phyloP scores from a whole-genome alignment of 257 asterid genomes.

The Primulina tabacum region DNA sequence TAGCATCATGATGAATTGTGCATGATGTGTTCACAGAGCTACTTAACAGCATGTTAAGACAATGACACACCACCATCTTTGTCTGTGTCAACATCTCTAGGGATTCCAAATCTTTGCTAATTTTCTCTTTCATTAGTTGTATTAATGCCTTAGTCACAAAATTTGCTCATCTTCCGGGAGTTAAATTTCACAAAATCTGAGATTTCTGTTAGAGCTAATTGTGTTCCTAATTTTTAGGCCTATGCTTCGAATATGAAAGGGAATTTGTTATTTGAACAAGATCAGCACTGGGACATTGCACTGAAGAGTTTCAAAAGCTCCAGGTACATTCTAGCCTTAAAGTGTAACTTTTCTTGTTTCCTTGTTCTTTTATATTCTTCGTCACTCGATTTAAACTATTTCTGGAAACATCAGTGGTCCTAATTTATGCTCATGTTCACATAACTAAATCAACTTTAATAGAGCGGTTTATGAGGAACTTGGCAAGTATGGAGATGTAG shows the following conservation, averaged over 20 bases:
- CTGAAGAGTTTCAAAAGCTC: conserved; percentile 87
- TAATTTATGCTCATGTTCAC: conserved; percentile 20
- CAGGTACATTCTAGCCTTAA: conserved; percentile 47
- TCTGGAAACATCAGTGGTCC: conserved; percentile 8
- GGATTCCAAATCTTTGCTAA: background rate
- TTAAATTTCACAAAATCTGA: conserved; percentile 1
- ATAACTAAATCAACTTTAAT: conserved; percentile 25
- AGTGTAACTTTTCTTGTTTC: background rate
- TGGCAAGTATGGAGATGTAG: conserved; percentile 94
- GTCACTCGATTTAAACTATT: background rate
- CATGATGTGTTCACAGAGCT: background rate
- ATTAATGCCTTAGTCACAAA: background rate
- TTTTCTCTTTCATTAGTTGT: background rate
- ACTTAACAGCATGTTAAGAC: background rate
- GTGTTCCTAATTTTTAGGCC: conserved; percentile 53
- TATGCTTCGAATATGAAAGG: conserved; percentile 97
- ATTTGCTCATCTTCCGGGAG: conserved; percentile 3
- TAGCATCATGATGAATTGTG: too few relatives aligned
- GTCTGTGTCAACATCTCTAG: background rate
- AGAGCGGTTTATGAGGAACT: conserved; percentile 99
- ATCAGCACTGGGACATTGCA: conserved; percentile 88
- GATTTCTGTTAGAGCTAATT: conserved; percentile 21
- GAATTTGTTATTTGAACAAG: conserved; percentile 85
- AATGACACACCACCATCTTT: background rate
- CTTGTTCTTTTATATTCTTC: conserved; percentile 8